Conservation (phyloP, 2,329 filamentous ascomycete genomes). For the Aspergillus versicolor region DNA sequence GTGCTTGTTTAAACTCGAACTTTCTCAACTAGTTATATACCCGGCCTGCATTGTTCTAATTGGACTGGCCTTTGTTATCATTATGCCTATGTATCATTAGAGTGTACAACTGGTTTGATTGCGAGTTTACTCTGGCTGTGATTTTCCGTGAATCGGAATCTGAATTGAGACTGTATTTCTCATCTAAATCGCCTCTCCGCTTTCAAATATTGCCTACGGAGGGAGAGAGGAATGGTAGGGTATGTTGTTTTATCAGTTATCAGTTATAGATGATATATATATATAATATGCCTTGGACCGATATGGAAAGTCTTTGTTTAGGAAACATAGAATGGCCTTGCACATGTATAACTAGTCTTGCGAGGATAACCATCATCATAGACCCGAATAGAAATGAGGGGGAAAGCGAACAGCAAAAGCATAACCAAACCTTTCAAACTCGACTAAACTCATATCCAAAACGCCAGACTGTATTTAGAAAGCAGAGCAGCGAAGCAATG, state of each 20-base stretch:
- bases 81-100: background rate
- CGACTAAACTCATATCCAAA: background rate
- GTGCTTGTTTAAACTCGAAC: background rate
- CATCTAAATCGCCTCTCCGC: background rate
- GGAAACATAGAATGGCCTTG: too few relatives aligned
- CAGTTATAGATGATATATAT: background rate
- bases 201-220: background rate
- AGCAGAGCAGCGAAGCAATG: background rate
- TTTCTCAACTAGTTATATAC: slow-evolving; percentile 5
- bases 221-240: background rate
- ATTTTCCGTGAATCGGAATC: background rate
- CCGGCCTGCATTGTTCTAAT: slow-evolving; percentile 5
- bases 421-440: background rate
- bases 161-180: background rate
- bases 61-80: background rate
- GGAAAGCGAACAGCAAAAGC: background rate
- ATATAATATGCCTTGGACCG: background rate
- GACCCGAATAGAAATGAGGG: background rate
- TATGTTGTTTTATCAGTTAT: background rate
- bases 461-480: background rate
- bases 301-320: background rate
- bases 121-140: background rate
- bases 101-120: background rate
- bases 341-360: too few relatives aligned
- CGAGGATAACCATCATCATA: too few relatives aligned